Evolutionary conservation across 305 asterid species (phyloP), one percentile per base, ranked within the genome.

Genomic region (Fraxinus paxiana): DNA sequence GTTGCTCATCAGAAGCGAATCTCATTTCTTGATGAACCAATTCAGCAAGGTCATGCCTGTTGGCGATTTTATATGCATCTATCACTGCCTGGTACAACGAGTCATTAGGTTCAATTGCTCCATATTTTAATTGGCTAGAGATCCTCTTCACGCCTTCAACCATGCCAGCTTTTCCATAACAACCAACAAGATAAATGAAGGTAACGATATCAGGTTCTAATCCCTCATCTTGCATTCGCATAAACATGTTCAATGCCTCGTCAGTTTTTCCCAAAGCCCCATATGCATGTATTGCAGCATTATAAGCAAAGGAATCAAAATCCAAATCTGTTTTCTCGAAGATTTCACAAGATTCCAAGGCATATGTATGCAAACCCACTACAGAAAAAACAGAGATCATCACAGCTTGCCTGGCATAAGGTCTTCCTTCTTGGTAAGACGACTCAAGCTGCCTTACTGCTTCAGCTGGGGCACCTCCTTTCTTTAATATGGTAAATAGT

Each of bases 181-280:
- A 95, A 54, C 83, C 85, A 13, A 91, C 97, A 13, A 95, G 95
- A 86, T 84, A 86, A 51, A 95, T 82, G 77, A 85, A 80, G 0
- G 98, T 95, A 63, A 95, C 95, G 31, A 90, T 73, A 71, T 95
- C 97, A 1, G 99, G 96, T 86, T 94, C 85, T 13, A 94, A 79
- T 37, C 98, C 98, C 56, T 88, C 94, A 33, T 91, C 97, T 84
- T 92, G 97, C 97, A 95, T 94, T 83, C 86, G 89, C 98, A 92
- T 91, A 85, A 88, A 94, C 86, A 94, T 86, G 65, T 88, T 94
- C 84, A 95, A 83, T 2, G 98, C 97, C 77, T 91, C 87, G 3
- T 90, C 92, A 30, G 82, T 84, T 85, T 89, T 90, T 84, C 93
- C 97, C 35, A 88, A 87, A 65, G 91, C 91, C 71, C 87, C 89